A percentile compares a stretch with the other conserved stretches of the same genome.
Conservation (phyloP, 208 protist genomes). For the Leishmania gerbilli region DNA sequence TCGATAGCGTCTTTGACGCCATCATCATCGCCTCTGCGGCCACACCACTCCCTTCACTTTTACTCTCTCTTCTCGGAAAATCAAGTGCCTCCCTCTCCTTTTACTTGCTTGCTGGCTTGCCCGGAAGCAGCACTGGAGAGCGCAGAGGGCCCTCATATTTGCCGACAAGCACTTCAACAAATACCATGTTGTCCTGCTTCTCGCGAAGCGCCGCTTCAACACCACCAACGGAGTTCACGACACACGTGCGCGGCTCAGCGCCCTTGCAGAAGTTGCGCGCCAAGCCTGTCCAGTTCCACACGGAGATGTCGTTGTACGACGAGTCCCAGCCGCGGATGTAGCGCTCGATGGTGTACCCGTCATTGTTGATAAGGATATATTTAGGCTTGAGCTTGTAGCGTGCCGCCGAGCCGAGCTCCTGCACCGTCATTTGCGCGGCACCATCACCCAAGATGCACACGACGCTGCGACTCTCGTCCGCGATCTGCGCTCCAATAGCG, state of each 20-base stretch:
- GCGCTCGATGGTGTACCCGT: constrained; percentile 63
- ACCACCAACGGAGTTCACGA: constrained; percentile 32
- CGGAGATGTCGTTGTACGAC: constrained; percentile 52
- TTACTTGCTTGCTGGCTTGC: constrained; percentile 23
- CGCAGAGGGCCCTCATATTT: constrained; percentile 51
- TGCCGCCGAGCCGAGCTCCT: constrained; percentile 43
- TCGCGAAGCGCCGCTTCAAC: constrained; percentile 27
- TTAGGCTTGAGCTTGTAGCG: constrained; percentile 28
- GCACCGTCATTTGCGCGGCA: constrained; percentile 60
- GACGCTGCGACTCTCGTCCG: constrained; percentile 44
- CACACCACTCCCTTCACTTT: not conserved
- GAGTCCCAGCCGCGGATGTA: constrained; percentile 44
- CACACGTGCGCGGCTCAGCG: constrained; percentile 21
- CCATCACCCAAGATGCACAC: constrained; percentile 55
- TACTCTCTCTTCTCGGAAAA: not conserved
- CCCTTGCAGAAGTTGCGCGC: constrained; percentile 26
- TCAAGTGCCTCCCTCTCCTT: not conserved
- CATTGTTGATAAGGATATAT: constrained; percentile 55
- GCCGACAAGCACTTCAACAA: constrained; percentile 38
- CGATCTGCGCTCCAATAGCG: constrained; percentile 50
- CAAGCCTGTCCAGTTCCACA: constrained; percentile 46
- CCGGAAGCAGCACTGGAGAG: constrained; percentile 33
- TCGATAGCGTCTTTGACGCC: not conserved
- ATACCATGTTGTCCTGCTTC: constrained; percentile 35
- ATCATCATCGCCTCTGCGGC: not conserved